These are phyloP conservation scores for Hemileccinum rubropunctum DNA, from an alignment of 768 basidiomycete genomes.

Conservation along the genomic window DNA sequence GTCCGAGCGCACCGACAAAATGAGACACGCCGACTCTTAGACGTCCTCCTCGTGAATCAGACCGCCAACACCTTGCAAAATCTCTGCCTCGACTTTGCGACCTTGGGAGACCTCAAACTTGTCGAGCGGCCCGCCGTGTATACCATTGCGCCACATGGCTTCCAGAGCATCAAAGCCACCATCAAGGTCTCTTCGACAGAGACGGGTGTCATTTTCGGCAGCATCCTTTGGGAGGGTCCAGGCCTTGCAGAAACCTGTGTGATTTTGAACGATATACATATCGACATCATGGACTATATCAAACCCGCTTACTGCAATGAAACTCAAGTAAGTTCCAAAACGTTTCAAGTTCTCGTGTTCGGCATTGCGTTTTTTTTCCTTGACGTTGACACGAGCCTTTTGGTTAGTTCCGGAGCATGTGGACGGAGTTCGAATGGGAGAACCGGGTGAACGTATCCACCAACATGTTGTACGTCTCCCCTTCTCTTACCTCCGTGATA, in stretches of 20 bases:
- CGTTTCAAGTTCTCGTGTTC: background rate
- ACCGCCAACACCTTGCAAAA: constrained; percentile 93
- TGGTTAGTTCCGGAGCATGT: constrained; percentile 89
- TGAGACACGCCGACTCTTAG: constrained; percentile 38
- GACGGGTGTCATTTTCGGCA: constrained; percentile 97
- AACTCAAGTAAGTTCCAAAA: constrained; percentile 84
- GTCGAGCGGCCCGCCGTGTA: constrained; percentile 94
- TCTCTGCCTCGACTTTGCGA: constrained; percentile 95
- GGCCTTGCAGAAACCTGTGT: constrained; percentile 88
- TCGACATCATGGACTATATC: constrained; percentile 72
- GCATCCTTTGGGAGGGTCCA: constrained; percentile 93
- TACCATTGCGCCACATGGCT: constrained; percentile 92
- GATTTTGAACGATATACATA: constrained; percentile 94
- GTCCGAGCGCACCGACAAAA: background rate
- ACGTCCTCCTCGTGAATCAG: constrained; percentile 96
- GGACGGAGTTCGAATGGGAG: constrained; percentile 99
- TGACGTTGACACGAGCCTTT: background rate
- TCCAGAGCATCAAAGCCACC: constrained; percentile 98
- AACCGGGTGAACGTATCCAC: constrained; percentile 95
- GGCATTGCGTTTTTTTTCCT: background rate
- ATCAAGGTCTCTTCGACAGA: constrained; percentile 98
- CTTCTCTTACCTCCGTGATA: background rate
- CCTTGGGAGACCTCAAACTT: constrained; percentile 93
- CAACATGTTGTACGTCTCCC: constrained; percentile 63
- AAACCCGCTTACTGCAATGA: constrained; percentile 87